A percentile compares a stretch with the other conserved stretches of the same genome.
Conservation (phyloP, 441 rosid species). For the Theobroma grandiflorum region DNA sequence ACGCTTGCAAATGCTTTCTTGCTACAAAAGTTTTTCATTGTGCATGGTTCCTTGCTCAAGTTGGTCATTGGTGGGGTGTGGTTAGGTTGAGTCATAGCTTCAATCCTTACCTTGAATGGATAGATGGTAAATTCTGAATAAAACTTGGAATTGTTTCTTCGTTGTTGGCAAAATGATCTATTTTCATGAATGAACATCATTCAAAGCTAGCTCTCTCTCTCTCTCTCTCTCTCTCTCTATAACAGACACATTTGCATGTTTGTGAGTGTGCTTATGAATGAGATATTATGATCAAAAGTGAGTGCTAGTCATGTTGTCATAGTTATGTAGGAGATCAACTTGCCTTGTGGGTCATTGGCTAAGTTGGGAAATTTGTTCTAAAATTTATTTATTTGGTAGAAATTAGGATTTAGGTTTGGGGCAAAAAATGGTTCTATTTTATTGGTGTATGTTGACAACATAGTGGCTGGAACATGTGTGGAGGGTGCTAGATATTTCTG, state of each 20-base stretch:
- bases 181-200: background rate
- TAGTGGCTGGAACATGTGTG: conserved; percentile 8
- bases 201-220: too few species aligned
- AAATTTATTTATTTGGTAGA: background rate
- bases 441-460: background rate
- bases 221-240: background rate
- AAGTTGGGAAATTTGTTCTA: background rate
- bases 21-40: background rate
- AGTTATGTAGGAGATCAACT: background rate
- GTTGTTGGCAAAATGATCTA: background rate
- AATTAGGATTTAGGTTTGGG: background rate
- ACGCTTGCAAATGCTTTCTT: background rate
- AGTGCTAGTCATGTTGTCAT: background rate
- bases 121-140: conserved; percentile 5
- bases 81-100: conserved; percentile 7
- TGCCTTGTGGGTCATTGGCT: background rate
- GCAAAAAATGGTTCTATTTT: conserved; percentile 9
- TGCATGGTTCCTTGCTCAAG: background rate
- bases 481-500: conserved; percentile 1
- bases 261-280: background rate
- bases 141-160: background rate
- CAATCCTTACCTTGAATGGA: background rate
- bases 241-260: background rate
- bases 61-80: background rate
- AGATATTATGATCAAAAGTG: conserved; percentile 12